A percentile compares a stretch with the other conserved stretches of the same genome.
phyloP scores from a whole-genome alignment of 768 basidiomycete species.

The Amanita molliuscula region DNA sequence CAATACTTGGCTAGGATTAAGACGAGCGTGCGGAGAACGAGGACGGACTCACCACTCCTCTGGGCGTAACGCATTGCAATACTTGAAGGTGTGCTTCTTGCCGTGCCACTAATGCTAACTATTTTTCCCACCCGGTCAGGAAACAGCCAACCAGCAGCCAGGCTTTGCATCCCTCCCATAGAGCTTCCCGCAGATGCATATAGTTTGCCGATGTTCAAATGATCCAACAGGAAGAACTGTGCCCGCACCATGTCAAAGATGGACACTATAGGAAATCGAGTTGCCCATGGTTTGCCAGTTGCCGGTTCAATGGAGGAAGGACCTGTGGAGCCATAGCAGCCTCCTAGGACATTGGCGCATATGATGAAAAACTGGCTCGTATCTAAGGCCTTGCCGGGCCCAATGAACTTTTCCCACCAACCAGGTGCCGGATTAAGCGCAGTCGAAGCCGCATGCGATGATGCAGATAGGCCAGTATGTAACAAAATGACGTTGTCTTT shows the following conservation, averaged over 20 bases:
- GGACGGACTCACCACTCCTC: slow-evolving; percentile 64
- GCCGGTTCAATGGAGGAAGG: slow-evolving; percentile 75
- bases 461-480: slow-evolving; percentile 93
- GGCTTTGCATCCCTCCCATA: slow-evolving; percentile 98
- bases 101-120: slow-evolving; percentile 92
- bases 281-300: slow-evolving; percentile 70
- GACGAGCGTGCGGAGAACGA: neutral
- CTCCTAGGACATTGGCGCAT: slow-evolving; percentile 94
- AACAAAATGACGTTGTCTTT: slow-evolving; percentile 88
- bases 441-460: slow-evolving; percentile 88
- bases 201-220: slow-evolving; percentile 71
- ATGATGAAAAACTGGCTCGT: slow-evolving; percentile 88
- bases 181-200: slow-evolving; percentile 92
- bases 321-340: slow-evolving; percentile 96
- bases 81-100: slow-evolving; percentile 82
- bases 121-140: slow-evolving; percentile 85
- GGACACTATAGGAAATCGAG: slow-evolving; percentile 82
- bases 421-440: slow-evolving; percentile 68
- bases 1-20: slow-evolving; percentile 47
- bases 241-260: slow-evolving; percentile 98
- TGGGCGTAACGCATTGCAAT: slow-evolving; percentile 97
- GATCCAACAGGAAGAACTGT: slow-evolving; percentile 80
- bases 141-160: slow-evolving; percentile 89
- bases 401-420: slow-evolving; percentile 99
- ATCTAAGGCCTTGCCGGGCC: slow-evolving; percentile 88